phyloP scores from a whole-genome alignment of 2,329 filamentous ascomycete species.

The Fusarium papillatum region DNA sequence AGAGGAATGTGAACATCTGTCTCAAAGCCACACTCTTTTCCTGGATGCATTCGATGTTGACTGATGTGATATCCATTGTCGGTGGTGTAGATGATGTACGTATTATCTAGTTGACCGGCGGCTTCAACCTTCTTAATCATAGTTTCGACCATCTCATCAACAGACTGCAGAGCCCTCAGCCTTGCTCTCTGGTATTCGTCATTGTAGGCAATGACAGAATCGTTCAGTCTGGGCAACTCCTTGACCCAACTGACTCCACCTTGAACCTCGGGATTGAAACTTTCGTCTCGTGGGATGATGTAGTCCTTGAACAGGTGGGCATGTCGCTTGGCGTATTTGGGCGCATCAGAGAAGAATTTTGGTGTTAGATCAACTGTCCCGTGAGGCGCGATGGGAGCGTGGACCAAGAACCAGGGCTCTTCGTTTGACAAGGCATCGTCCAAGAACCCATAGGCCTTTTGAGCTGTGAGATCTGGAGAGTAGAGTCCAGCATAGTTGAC shows the following conservation, averaged over 20 bases:
- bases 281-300: not conserved
- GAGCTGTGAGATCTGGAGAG: not conserved
- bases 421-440: not conserved
- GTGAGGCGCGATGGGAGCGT: not conserved
- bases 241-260: constrained; percentile 1
- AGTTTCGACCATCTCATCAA: not conserved
- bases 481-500: not conserved
- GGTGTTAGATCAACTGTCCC: not conserved
- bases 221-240: not conserved
- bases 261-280: not conserved
- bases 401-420: not conserved
- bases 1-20: constrained; percentile 2
- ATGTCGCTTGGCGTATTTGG: not conserved
- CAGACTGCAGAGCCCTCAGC: not conserved
- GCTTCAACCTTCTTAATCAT: not conserved
- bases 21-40: constrained; percentile 12
- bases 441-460: not conserved
- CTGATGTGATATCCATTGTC: constrained; percentile 30
- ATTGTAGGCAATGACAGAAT: not conserved
- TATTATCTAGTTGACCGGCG: constrained; percentile 4
- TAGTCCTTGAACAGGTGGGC: not conserved
- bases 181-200: not conserved
- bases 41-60: constrained; percentile 24
- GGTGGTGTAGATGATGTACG: constrained; percentile 24
- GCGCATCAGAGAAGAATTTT: not conserved